These are phyloP conservation scores for Biancaea sappan DNA, from an alignment of 306 rosid genomes.

Conservation along the genomic window DNA sequence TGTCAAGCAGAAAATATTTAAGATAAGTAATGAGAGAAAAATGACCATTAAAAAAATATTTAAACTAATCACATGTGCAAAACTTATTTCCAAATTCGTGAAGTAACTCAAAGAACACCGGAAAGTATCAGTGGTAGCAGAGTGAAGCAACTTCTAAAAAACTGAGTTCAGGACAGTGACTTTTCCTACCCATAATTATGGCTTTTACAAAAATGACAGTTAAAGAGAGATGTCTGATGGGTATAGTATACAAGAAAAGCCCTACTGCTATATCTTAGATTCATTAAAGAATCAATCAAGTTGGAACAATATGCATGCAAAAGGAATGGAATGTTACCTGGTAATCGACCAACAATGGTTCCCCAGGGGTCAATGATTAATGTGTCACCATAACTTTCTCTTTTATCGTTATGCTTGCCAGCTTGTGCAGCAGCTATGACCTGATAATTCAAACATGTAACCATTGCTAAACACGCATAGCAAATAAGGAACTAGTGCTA, in stretches of 20 bases:
- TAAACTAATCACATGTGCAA: not conserved
- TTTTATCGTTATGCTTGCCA: constrained; percentile 72
- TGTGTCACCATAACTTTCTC: constrained; percentile 92
- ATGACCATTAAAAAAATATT: not conserved
- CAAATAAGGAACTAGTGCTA: constrained; percentile 15
- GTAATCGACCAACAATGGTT: constrained; percentile 68
- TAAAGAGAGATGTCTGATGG: not conserved
- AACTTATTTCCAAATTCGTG: not conserved
- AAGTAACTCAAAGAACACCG: not conserved
- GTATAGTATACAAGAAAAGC: not conserved
- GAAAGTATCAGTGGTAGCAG: not conserved
- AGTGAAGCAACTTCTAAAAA: not conserved
- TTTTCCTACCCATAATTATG: not conserved
- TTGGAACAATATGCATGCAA: not conserved
- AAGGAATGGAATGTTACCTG: constrained; percentile 59
- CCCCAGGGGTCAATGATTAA: constrained; percentile 97
- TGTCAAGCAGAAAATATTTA: not conserved
- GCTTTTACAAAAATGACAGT: not conserved
- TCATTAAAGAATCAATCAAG: not conserved
- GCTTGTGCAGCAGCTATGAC: constrained; percentile 97
- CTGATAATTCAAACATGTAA: constrained; percentile 52
- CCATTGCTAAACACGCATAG: constrained; percentile 23
- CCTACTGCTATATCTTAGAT: not conserved
- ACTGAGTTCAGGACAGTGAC: not conserved
- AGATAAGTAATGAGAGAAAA: not conserved